Conservation (phyloP, 2,329 filamentous ascomycete genomes). For the Beauveria bassiana region DNA sequence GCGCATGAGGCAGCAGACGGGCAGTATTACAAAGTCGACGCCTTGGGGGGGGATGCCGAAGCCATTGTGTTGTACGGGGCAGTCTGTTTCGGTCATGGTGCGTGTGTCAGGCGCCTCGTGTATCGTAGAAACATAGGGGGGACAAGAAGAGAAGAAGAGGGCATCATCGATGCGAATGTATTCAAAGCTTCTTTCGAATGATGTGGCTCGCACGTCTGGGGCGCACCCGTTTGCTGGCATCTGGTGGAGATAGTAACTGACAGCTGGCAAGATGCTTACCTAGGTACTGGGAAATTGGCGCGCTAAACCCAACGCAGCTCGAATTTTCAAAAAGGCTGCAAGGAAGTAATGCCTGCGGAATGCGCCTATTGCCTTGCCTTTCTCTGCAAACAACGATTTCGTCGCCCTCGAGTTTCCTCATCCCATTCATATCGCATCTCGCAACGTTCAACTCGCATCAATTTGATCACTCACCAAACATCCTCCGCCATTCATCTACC, state of each 20-base stretch:
- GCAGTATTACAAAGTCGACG: neutral
- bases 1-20: neutral
- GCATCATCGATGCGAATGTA: neutral
- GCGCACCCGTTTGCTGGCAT: no score
- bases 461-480: neutral
- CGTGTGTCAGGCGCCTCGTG: no score
- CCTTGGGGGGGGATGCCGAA: no score
- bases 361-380: neutral
- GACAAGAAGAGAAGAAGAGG: neutral
- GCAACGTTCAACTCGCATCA: neutral
- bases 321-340: neutral
- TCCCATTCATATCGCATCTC: neutral
- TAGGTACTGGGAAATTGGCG: neutral
- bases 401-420: neutral
- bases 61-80: neutral
- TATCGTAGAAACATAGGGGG: neutral
- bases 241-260: no score
- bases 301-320: constrained; percentile 7
- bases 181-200: neutral
- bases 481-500: no score
- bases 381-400: neutral
- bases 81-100: neutral
- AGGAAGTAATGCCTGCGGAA: neutral
- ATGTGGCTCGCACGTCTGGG: neutral
- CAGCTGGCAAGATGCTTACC: no score